Evolutionary conservation across 2,329 filamentous ascomycete genomes (phyloP), one percentile per base, ranked within the genome.

Genomic region (Microthyrium microscopicum): DNA sequence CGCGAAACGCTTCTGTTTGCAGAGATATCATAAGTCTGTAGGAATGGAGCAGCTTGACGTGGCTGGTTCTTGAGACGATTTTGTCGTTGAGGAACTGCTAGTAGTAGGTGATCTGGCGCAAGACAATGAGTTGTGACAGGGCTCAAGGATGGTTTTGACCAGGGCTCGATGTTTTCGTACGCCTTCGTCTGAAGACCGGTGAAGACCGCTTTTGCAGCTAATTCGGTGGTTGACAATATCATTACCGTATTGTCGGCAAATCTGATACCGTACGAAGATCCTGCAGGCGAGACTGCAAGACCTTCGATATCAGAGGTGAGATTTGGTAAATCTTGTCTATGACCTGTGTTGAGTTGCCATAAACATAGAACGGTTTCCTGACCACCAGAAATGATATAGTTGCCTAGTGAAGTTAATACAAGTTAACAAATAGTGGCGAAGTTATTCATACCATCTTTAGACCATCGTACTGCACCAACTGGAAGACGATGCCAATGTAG

Each of bases 331-430:
- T 77, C 82, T 48, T 89, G 78, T 46, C 73, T 73, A 50, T 77
- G 77, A 41, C 75, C 75, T 1, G 87, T 94, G 43, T 91, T 81
- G 37, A 94, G 63, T 55, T 98, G 89, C 85, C 85, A 95, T 20
- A 94, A 61, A 6, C 93, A 81, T 26, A 98, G 63, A 15, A 83
- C 79, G 5, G 83, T 85, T 56, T 98, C 89, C 16, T 74, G 73
- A 20, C 89, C 89, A 48, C 89, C 89, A 36, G 89, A 95, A 33
- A 98, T 76, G 38, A 98, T 58, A 53, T 98, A 98, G 50, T 93
- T 84, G 32, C 82, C 81, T 89, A 26, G 17, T 9, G 3, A 8
- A 29, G n/a, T 42, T 33, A 41, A 35, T 16, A 11, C 5, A 20
- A 13, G 18, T 43, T 11, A 30, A 25, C 18, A 21, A 8, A 9